Evolutionary conservation across 768 basidiomycete species (phyloP), one percentile per base, ranked within the genome.

Genomic region (Myochromella boudieri): DNA sequence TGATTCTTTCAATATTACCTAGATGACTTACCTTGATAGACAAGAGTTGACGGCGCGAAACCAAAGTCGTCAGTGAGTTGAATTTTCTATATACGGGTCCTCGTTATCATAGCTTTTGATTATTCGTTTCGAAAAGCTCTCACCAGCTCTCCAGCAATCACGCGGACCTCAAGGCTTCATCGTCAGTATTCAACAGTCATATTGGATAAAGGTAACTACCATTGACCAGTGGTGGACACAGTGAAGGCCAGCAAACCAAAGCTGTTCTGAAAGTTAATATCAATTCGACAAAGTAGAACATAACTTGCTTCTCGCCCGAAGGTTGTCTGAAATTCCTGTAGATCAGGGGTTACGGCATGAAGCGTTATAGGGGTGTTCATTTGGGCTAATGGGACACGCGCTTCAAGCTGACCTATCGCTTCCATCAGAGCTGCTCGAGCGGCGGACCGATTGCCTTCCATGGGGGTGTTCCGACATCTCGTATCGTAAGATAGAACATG

Each of bases 141-240:
- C 51, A 91, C 90, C 60, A 89, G 67, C 69, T 93, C 90, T 53
- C 88, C 87, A 15, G 87, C 84, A 50, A 92, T 85, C 12, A 91
- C 85, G 42, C 91, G 85, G 44, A 93, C 76, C 88, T 91, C 48
- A 12, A 27, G 15, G 48, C 44, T 41, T 29, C 45, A 32, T 15
- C 27, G 34, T 37, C 33, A 43, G 56, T 34, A 31, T 11, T 46
- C 40, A 29, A 52, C 24, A n/a, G 8, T 18, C 32, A 11, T 32
- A 31, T 21, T n/a, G 6, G 32, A 42, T 21, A 41, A 20, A 14
- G n/a, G 27, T 14, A 43, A 56, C 77, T 60, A 88, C 87, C 86
- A 91, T 91, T 15, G 88, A 90, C 88, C 88, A 93, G 60, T 93
- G 91, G 65, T 93, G 91, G 20, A 93, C 85, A 33, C 90, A 90